Evolutionary conservation across 2,329 filamentous ascomycete genomes (phyloP), one percentile per base, ranked within the genome.

Genomic region (Botrytis tulipae): DNA sequence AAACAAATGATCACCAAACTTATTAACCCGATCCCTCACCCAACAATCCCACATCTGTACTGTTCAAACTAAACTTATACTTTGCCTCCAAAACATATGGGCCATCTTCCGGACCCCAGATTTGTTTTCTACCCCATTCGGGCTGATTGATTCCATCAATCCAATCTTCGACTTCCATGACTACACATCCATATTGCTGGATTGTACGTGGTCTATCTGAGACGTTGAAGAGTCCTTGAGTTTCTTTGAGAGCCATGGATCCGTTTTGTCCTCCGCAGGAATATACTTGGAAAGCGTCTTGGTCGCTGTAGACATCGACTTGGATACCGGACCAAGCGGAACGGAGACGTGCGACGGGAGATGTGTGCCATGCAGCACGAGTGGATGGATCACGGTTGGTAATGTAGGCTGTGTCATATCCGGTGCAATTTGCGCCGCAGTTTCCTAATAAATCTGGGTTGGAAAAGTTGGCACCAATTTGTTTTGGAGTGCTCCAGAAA

Each of bases 91-190:
- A 82, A n/a, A 89, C 85, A 79, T 89, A 91, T 4, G 88, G 87
- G 75, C 87, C 86, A 72, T 84, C 88, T 14, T 86, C 88, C 0
- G 90, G 90, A 44, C 83, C 85, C 78, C 84, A 91, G 74, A 92
- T 83, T 79, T 91, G 89, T 83, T 87, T 90, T 72, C 95, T 88
- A 74, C 90, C 90, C 95, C 95, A 98, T 82, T 94, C 89, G 0
- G 95, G 95, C 78, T 97, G 89, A 84, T 97, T 98, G 84, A 98
- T 96, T 40, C 87, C 94, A 81, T 97, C 95, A 80, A 98, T 97
- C 89, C 90, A 98, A 82, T 96, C 94, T 86, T 98, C 89, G 20
- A 96, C 93, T 84, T 98, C 95, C 82, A 98, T 88, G 67, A 97
- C 95, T 40, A 97, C 80, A 82, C 95, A 98, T 46, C 93, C 94